Evolutionary conservation across 2,329 filamentous ascomycete species (phyloP), one percentile per base, ranked within the genome.

Genomic region (Aspergillus calidoustus): DNA sequence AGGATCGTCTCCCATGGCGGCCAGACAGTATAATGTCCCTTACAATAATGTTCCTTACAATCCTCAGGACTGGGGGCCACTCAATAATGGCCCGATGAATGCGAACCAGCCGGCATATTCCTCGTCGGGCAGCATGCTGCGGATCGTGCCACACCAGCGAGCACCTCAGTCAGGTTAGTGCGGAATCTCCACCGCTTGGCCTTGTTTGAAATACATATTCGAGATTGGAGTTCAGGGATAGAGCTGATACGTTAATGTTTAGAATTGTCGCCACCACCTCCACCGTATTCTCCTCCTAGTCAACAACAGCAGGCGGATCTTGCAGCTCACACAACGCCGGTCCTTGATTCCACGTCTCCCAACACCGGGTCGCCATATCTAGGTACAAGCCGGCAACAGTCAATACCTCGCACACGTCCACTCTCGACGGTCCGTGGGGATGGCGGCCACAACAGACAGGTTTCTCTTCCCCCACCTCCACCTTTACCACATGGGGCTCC

Each of bases 31-130:
- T 64, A 81, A 71, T 68, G 74, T 77, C 25, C 76, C 79, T 8
- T 83, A 83, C 64, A 81, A 83, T 65, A 81, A 71, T 68, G 74
- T 77, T 23, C 76, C 79, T 8, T 83, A 83, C 64, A 81, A 83
- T 65, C 81, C 81, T 41, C 79, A 80, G 63, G 78, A 82, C 72
- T 83, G 81, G 81, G 79, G 76, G 1, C 76, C 77, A 22, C 74
- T 79, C 48, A 72, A 73, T 19, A 70, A 70, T 59, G 62, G 59
- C 22, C 67, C 72, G 23, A 60, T 70, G 47, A 68, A 67, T 41
- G 55, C 64, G 46, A 69, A 69, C 34, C 70, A 74, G 54, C 59
- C 70, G 47, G 55, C 68, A 38, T 74, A 74, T 71, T 54, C 68
- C 13, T 74, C 72, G 53, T 58, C 66, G 41, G 72, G 67, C 52